Conservation (phyloP, 306 rosid genomes). For the Fragaria ananassa region DNA sequence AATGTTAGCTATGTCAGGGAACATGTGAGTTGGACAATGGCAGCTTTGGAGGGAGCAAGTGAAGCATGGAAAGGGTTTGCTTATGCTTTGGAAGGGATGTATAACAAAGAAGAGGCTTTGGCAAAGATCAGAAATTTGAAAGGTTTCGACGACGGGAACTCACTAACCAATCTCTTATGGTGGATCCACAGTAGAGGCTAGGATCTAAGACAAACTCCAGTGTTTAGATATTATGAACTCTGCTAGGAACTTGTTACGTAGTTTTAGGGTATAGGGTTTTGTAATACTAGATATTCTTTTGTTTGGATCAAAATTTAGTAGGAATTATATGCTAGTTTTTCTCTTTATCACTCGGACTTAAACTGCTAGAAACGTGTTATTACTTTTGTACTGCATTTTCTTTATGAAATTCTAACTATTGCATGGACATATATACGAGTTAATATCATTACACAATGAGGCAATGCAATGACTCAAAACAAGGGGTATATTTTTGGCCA, state of each 20-base stretch:
- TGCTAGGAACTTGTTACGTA: not conserved
- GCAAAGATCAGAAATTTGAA: conserved; percentile 32
- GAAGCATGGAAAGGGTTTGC: conserved; percentile 71
- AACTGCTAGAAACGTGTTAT: not conserved
- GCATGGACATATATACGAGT: too few relatives aligned
- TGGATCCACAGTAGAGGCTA: conserved; percentile 4
- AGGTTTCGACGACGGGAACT: conserved; percentile 52
- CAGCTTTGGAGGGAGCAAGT: conserved; percentile 52
- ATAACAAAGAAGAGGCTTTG: conserved; percentile 41
- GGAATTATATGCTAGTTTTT: too few relatives aligned
- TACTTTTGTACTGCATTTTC: not conserved
- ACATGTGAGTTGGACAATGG: conserved; percentile 60
- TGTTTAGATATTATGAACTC: not conserved
- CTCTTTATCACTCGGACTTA: too few relatives aligned
- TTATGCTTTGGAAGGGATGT: conserved; percentile 45
- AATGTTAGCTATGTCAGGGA: conserved; percentile 45
- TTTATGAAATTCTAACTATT: not conserved
- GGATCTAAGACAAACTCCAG: not conserved
- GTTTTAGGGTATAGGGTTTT: not conserved
- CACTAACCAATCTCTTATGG: conserved; percentile 43
- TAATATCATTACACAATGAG: too few relatives aligned
- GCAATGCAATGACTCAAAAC: too few relatives aligned
- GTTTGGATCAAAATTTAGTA: not conserved
- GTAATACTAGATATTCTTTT: not conserved
- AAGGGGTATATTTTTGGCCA: too few relatives aligned